Percentiles rank a stretch among this genome's conserved stretches.
These are phyloP conservation scores for Scheffersomyces coipomensis DNA, from an alignment of 805 yeast genomes.

Conservation along the genomic window DNA sequence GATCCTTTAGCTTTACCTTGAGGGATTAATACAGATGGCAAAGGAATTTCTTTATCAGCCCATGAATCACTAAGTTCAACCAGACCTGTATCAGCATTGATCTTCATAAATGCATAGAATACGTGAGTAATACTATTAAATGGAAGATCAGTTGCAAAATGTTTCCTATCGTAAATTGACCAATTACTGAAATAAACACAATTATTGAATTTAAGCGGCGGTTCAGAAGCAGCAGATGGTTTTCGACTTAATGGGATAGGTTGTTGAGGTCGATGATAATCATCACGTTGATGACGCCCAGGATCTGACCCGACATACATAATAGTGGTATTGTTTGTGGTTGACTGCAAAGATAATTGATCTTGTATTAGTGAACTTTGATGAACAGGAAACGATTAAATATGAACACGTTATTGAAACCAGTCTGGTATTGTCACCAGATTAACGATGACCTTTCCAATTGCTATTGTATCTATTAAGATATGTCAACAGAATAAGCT, in stretches of 20 bases:
- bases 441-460: too few relatives aligned
- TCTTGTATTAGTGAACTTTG: neutral
- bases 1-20: conserved; percentile 39
- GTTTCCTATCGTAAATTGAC: conserved; percentile 39
- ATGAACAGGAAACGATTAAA: neutral
- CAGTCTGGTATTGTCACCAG: too few relatives aligned
- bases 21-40: conserved; percentile 15
- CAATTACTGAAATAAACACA: conserved; percentile 53
- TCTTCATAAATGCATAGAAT: conserved; percentile 72
- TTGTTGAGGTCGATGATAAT: neutral
- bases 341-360: too few relatives aligned
- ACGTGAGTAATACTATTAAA: conserved; percentile 57
- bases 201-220: conserved; percentile 8
- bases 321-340: neutral
- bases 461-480: too few relatives aligned
- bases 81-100: conserved; percentile 53
- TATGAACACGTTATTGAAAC: too few relatives aligned
- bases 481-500: too few relatives aligned
- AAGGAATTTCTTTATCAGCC: conserved; percentile 56
- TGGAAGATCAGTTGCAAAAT: conserved; percentile 67
- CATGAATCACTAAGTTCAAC: conserved; percentile 58
- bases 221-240: too few relatives aligned
- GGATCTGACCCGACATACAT: neutral
- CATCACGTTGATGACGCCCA: neutral
- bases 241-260: neutral